Evolutionary conservation across 768 basidiomycete genomes (phyloP).

Genomic region (Boletales sp.): DNA sequence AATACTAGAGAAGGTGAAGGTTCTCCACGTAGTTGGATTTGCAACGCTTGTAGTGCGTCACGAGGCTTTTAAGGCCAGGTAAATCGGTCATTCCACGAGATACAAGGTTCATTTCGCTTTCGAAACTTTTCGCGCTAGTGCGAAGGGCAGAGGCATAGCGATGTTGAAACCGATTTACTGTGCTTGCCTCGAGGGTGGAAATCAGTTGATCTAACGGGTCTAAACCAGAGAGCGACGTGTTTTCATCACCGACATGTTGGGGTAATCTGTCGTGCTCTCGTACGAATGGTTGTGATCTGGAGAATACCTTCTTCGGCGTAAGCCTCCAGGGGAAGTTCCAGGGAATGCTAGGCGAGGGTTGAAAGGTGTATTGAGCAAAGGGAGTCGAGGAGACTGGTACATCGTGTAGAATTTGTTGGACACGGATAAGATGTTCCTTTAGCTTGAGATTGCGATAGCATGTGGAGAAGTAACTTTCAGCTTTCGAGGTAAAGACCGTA

Average conservation of each 20-base stretch:
- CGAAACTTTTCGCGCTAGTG: background rate
- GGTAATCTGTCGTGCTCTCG: background rate
- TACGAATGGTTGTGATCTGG: background rate
- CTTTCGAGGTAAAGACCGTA: background rate
- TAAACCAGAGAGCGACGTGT: background rate
- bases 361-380: background rate
- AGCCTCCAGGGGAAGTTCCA: background rate
- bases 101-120: background rate
- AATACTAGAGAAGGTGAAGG: background rate
- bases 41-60: slow-evolving; percentile 7
- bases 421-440: background rate
- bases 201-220: background rate
- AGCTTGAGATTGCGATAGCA: slow-evolving; percentile 14
- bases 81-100: background rate
- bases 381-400: background rate
- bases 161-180: background rate
- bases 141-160: background rate
- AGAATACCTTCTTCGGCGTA: background rate
- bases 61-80: slow-evolving; percentile 2
- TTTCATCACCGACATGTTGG: background rate
- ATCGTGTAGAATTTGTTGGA: background rate
- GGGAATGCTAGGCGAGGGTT: background rate
- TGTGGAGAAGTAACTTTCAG: slow-evolving; percentile 2
- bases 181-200: background rate
- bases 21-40: slow-evolving; percentile 1